These are phyloP conservation scores for Streptanthus diversifolius DNA, from an alignment of 345 rosid genomes.

Conservation along the genomic window DNA sequence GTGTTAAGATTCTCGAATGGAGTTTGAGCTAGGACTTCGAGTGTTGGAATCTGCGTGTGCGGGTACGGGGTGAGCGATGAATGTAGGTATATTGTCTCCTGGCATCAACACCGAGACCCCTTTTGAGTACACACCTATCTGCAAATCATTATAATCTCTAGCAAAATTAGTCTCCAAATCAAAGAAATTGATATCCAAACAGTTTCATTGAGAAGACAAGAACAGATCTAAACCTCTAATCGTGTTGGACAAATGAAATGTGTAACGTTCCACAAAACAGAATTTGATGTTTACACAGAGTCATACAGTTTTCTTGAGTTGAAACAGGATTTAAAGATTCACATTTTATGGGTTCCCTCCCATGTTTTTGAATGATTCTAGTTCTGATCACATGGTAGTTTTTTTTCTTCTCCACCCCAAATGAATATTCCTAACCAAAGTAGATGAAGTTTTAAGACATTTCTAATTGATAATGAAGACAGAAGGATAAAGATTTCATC, in stretches of 20 bases:
- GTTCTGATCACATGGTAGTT: conserved; percentile 12
- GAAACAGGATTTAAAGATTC: background rate
- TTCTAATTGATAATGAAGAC: background rate
- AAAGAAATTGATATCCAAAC: background rate
- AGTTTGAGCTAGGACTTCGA: conserved; percentile 25
- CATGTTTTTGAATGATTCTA: conserved; percentile 11
- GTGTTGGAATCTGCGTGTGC: background rate
- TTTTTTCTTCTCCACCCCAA: background rate
- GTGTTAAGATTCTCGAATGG: conserved; percentile 22
- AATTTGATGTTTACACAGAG: background rate
- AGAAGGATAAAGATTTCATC: background rate
- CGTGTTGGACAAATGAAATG: background rate
- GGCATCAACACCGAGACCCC: conserved; percentile 89
- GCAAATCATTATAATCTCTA: conserved; percentile 13
- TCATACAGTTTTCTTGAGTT: background rate
- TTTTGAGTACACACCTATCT: conserved; percentile 67
- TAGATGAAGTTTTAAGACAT: background rate
- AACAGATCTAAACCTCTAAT: background rate
- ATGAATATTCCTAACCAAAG: conserved; percentile 7
- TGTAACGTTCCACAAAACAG: background rate
- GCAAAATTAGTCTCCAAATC: background rate
- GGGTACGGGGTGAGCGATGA: conserved; percentile 66
- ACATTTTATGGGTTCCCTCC: background rate
- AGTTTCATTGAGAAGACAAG: background rate
- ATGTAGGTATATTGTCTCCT: conserved; percentile 65